Base-by-base conservation (phyloP, 371 early-diverging fungal species). In the Mortierella sp. region DNA sequence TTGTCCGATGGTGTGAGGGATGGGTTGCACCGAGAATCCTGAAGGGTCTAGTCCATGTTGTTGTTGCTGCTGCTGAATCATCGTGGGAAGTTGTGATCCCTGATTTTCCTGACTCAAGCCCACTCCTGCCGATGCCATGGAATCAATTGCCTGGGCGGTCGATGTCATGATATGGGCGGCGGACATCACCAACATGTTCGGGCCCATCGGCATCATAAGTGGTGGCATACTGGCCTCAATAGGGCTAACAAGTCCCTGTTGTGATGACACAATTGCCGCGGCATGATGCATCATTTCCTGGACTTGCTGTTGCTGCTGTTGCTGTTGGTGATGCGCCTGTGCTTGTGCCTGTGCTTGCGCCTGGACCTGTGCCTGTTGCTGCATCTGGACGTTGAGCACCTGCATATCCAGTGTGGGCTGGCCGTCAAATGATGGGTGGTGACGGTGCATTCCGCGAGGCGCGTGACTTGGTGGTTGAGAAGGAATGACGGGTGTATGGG, bases 401-500 rank as follows among this genome's bases (percentile, higher is more conserved):
- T 78, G 79, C 51, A 81, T 18, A 12, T 74, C 79, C 60, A 85
- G 41, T 10, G 54, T 16, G 7, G 86, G 76, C 41, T 78, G 81
- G 18, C 82, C 86, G 63, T 85, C 86, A 68, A 81, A 79, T 1
- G 86, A 85, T 0, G 75, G 76, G 29, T 81, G 78, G 3, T 75
- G 86, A 16, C 82, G 82, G 76, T 85, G 86, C 38, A 77, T 51
- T 18, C 70, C 75, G 8, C 76, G 78, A 6, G 72, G 70, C 51
- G 74, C 82, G 27, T 54, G 65, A 7, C 71, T 18, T 2, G 74
- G 63, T 46, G 73, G 85, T 32, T 84, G 86, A 6, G 86, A 85
- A 24, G 86, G 75, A 18, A 85, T 81, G 7, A 85, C 82, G n/a
- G 86, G 86, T 16, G 86, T 85, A 3, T 81, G 76, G 7, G 79